Base-by-base conservation (phyloP, 1,284 basidiomycete species). In the Neotropicomus parvogracilis region DNA sequence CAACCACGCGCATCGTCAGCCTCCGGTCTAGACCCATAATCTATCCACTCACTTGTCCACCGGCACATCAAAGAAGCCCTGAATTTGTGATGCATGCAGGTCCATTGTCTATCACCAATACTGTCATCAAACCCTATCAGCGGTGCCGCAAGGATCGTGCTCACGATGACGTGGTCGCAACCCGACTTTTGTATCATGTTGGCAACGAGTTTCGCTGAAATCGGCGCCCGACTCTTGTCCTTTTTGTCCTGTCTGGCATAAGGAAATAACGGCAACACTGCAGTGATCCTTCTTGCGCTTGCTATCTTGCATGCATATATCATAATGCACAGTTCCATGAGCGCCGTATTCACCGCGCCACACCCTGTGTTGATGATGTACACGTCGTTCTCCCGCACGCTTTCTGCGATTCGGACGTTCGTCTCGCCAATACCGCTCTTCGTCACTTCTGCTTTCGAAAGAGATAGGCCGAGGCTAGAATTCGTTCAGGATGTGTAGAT, bases 21-120 rank as follows among this genome's bases (percentile, higher is more conserved):
- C 36, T 60, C 40, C 26, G 16, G 54, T 40, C 35, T 50, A 44
- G 43, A 44, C 1, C 40, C 52, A 21, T 19, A 27, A 31, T 13
- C 35, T 29, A 46, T 44, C 42, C 36, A 83, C 92, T 80, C 68
- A 97, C 94, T 97, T 97, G 78, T 99, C 95, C 54, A 99, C 95
- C 14, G 97, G 97, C n/a, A 98, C 95, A 70, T 99, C 95, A 70
- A 99, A 99, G 78, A 99, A 99, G 29, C 97, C 97, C 71, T 99
- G 95, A 56, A 97, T 97, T 66, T 97, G 95, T n/a, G 91, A 94
- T 40, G 95, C 94, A 66, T 97, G 93, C 60, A 97, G 73, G 72
- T 97, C 95, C 94, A 95, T 99, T 26, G 93, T 98, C 95, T 97
- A 42, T 40, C 46, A 39, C 38, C 48, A 40, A 28, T 40, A 20